phyloP scores from a whole-genome alignment of 164 flowering plant genomes.

The Saururus chinensis region DNA sequence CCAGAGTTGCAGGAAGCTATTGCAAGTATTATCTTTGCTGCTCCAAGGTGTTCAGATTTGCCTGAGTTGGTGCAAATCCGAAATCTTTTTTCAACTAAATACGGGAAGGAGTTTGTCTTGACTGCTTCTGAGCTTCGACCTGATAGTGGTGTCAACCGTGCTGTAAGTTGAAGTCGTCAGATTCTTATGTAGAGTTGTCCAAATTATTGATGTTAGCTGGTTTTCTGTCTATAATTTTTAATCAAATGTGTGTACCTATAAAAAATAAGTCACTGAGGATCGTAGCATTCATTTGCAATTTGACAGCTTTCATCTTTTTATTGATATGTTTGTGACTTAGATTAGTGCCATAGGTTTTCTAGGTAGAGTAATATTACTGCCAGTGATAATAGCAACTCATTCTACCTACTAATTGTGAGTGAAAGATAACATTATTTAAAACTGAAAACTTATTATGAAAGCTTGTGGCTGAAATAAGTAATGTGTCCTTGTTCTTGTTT shows the following conservation, averaged over 20 bases:
- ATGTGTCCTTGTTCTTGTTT: not conserved
- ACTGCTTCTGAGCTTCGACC: slow-evolving; percentile 92
- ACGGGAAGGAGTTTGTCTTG: slow-evolving; percentile 79
- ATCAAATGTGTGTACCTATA: too few relatives aligned
- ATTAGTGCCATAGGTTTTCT: not conserved
- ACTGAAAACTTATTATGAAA: not conserved
- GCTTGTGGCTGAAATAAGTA: not conserved
- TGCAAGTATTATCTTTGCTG: slow-evolving; percentile 91
- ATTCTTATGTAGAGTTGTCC: not conserved
- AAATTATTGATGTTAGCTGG: not conserved
- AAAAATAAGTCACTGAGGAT: too few relatives aligned
- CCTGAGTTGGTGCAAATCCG: slow-evolving; percentile 73
- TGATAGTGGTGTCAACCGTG: slow-evolving; percentile 84
- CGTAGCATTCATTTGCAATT: too few relatives aligned
- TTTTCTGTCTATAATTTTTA: too few relatives aligned
- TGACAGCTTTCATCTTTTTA: not conserved
- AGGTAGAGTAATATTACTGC: not conserved
- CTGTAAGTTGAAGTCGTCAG: slow-evolving; percentile 28
- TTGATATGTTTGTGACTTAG: not conserved
- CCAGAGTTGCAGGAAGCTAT: slow-evolving; percentile 81
- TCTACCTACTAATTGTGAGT: not conserved
- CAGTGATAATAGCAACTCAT: not conserved
- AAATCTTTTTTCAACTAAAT: slow-evolving; percentile 67
- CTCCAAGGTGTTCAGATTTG: slow-evolving; percentile 93
- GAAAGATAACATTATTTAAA: not conserved